phyloP scores from a whole-genome alignment of 495 filamentous ascomycete species.

The Hypoxylon trugodes region DNA sequence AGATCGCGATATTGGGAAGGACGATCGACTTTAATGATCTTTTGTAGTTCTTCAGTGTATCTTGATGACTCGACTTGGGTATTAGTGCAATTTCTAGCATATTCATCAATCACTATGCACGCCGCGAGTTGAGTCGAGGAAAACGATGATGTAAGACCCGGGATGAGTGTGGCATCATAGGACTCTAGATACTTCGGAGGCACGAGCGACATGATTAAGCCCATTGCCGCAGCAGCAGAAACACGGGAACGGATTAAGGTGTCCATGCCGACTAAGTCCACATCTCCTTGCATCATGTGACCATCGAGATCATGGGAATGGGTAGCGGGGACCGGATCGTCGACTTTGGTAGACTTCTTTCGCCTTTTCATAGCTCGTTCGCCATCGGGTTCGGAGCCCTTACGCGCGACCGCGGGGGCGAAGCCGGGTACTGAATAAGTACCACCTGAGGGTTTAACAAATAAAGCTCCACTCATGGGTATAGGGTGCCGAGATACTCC shows the following conservation, averaged over 20 bases:
- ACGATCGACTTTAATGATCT: constrained; percentile 79
- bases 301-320: constrained; percentile 93
- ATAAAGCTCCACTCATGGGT: constrained; percentile 85
- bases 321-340: constrained; percentile 65
- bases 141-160: constrained; percentile 71
- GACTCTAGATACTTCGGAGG: constrained; percentile 56
- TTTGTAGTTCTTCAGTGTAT: constrained; percentile 67
- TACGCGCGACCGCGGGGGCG: constrained; percentile 58
- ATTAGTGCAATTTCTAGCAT: constrained; percentile 66
- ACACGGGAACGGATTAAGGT: constrained; percentile 88
- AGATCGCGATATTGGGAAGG: constrained; percentile 87
- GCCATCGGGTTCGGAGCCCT: constrained; percentile 67
- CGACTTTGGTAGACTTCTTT: constrained; percentile 83
- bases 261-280: constrained; percentile 91
- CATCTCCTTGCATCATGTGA: constrained; percentile 96
- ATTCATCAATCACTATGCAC: constrained; percentile 89
- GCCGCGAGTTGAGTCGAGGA: constrained; percentile 87
- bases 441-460: constrained; percentile 93
- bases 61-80: constrained; percentile 53
- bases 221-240: constrained; percentile 83
- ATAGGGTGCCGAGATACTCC: constrained; percentile 88
- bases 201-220: constrained; percentile 72
- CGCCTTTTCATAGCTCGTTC: constrained; percentile 70
- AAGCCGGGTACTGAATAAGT: constrained; percentile 67
- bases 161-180: constrained; percentile 66